Base-by-base conservation (phyloP, 805 yeast genomes). In the Metschnikowia arizonensis region DNA sequence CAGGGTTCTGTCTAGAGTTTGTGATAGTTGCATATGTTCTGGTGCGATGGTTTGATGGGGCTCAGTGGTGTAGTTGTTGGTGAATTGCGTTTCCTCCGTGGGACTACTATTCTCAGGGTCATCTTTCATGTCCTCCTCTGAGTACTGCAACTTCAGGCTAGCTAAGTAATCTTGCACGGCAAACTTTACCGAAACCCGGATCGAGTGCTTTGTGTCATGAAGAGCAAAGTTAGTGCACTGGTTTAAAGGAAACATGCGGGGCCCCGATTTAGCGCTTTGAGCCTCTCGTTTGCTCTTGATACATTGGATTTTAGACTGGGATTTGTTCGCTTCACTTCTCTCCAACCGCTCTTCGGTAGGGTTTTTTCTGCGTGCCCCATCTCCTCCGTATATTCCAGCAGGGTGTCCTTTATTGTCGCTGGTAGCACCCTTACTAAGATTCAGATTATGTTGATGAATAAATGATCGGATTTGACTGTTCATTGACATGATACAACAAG, bases 151-250 rank as follows among this genome's bases (percentile, higher is more conserved):
- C 38, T 21, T 24, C 31, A 19, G 25, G 35, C 12, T n/a, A 21
- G 31, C 15, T 19, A 21, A 17, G 36, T 41, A 46, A 36, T 48
- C 46, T 17, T 21, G 30, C 17, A 41, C 33, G 2, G 48, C 45
- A 18, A 28, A 36, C 28, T 15, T 30, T 12, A 49, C 40, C 2
- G 54, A 44, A 14, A 46, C 41, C 21, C 47, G 37, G 9, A 46
- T 21, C 3, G 51, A 48, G 9, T 46, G 40, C 24, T 37, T 40
- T 11, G 53, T 26, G 12, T 52, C 54, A 2, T 36, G 31, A 8
- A 50, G 50, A 1, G 31, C 10, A 3, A 35, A 19, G n/a, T 50
- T 46, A 2, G 50, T 36, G 39, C 54, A 50, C 28, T 48, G 53
- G 26, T 44, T 40, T 28, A 50, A 45, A 10, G 49, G 52, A 18